Evolutionary conservation across 768 basidiomycete species (phyloP), one percentile per base, ranked within the genome.

Genomic region (Kwoniella bestiolae): DNA sequence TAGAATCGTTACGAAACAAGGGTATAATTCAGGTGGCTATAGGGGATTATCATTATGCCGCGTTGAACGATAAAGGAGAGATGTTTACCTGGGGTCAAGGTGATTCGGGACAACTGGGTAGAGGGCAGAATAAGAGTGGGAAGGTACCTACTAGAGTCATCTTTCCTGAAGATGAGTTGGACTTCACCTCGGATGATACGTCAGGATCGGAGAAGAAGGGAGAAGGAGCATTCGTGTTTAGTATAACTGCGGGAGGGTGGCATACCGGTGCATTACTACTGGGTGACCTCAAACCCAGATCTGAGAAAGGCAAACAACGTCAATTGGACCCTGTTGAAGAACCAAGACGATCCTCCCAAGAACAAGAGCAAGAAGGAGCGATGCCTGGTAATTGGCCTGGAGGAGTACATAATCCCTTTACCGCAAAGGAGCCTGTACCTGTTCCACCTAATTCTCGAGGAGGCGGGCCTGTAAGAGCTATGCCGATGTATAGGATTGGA

Each of bases 11-110:
- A 29, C 92, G 96, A 73, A 85, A 90, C 70, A 86, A 83, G 69
- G 84, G 85, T 38, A 86, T 97, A 59, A 94, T 97, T 65, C 91
- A 91, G 56, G 88, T 95, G 60, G 89, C 89, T 14, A 85, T 93
- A 56, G 95, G 95, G 5, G 95, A 98, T 81, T 96, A 94, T 79
- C 95, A 98, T 82, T 88, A 85, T 75, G 91, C 87, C 35, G 94
- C 95, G 0, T 83, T 96, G 72, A 94, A 92, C 2, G 84, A 86
- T 41, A 80, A 84, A 25, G 95, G 94, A 16, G 85, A 88, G 75
- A 83, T 93, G 26, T 82, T 89, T 21, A 91, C 93, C 11, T 94
- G 91, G 92, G 92, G 92, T 16, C 70, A 79, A 26, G 90, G 87
- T 80, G 89, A 89, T 23, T 78, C 82, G 31, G 94, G 94, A 11